These are phyloP conservation scores for Cryphonectria naterciae DNA, from an alignment of 2,329 filamentous ascomycete genomes.

Conservation along the genomic window DNA sequence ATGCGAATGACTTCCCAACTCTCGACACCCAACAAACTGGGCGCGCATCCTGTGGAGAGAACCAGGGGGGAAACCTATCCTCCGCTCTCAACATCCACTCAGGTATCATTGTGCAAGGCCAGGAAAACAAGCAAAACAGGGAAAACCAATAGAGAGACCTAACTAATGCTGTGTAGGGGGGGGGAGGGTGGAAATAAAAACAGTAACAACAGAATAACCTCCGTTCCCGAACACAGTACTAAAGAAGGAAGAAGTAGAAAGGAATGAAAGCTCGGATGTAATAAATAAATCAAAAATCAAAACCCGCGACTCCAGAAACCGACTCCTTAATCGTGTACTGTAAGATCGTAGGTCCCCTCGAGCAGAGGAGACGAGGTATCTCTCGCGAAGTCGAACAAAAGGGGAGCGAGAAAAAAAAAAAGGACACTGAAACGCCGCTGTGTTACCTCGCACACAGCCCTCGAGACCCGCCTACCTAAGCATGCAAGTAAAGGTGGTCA, in stretches of 20 bases:
- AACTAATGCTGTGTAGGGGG: conserved; percentile 10
- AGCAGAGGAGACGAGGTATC: conserved; percentile 20
- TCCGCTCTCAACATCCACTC: conserved; percentile 12
- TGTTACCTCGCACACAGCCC: conserved; percentile 36
- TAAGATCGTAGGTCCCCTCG: conserved; percentile 1
- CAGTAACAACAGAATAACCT: neutral
- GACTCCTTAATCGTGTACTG: conserved; percentile 17
- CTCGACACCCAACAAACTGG: neutral
- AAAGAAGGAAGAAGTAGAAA: neutral
- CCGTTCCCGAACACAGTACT: neutral
- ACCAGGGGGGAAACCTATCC: neutral
- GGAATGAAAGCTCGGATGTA: conserved; percentile 28
- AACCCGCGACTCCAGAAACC: conserved; percentile 5
- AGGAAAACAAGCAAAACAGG: neutral
- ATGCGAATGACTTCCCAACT: neutral
- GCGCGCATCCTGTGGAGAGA: neutral
- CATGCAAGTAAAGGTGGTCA: conserved; percentile 1
- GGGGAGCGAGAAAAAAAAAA: neutral
- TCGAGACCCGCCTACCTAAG: conserved; percentile 9
- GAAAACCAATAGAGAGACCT: conserved; percentile 8
- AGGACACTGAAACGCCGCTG: conserved; percentile 22
- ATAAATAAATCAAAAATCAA: neutral
- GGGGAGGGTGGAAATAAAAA: neutral
- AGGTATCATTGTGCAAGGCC: conserved; percentile 30
- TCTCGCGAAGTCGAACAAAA: conserved; percentile 10